Evolutionary conservation across 208 protist genomes (phyloP).

Genomic region (Leishmania aethiopica): DNA sequence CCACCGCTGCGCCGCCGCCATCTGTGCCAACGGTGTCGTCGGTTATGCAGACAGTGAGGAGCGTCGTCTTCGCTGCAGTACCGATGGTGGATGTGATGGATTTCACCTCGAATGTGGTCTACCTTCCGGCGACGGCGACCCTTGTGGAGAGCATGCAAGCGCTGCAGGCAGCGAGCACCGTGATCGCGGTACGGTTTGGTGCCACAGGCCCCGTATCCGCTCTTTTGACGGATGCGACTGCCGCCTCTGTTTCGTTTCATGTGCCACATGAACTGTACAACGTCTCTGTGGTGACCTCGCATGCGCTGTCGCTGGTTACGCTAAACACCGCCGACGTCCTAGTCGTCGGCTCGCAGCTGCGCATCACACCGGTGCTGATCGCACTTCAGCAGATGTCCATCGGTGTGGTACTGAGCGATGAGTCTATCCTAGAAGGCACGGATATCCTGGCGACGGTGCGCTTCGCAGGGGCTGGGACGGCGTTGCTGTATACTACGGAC

Average conservation of each 20-base stretch:
- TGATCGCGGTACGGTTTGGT: slow-evolving; percentile 32
- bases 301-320: slow-evolving; percentile 18
- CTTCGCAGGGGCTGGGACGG: slow-evolving; percentile 47
- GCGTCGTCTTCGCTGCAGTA: slow-evolving; percentile 19
- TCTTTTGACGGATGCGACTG: slow-evolving; percentile 11
- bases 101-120: slow-evolving; percentile 39
- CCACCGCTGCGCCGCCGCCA: slow-evolving; percentile 10
- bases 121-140: slow-evolving; percentile 15
- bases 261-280: slow-evolving; percentile 29
- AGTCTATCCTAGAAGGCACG: slow-evolving; percentile 23
- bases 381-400: slow-evolving; percentile 29
- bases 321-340: slow-evolving; percentile 1
- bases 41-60: slow-evolving; percentile 31
- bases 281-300: slow-evolving; percentile 6
- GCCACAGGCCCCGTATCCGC: slow-evolving; percentile 19
- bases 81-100: slow-evolving; percentile 37
- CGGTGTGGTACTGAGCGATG: slow-evolving; percentile 22
- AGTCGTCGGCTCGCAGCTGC: slow-evolving; percentile 18
- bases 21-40: slow-evolving; percentile 17
- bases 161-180: slow-evolving; percentile 7
- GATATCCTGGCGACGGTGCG: slow-evolving; percentile 33
- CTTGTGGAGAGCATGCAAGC: slow-evolving; percentile 30
- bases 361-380: slow-evolving; percentile 37
- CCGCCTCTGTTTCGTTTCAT: slow-evolving; percentile 21
- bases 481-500: slow-evolving; percentile 43